Conservation (phyloP, 495 filamentous ascomycete genomes). For the Aspergillus cavernicola region DNA sequence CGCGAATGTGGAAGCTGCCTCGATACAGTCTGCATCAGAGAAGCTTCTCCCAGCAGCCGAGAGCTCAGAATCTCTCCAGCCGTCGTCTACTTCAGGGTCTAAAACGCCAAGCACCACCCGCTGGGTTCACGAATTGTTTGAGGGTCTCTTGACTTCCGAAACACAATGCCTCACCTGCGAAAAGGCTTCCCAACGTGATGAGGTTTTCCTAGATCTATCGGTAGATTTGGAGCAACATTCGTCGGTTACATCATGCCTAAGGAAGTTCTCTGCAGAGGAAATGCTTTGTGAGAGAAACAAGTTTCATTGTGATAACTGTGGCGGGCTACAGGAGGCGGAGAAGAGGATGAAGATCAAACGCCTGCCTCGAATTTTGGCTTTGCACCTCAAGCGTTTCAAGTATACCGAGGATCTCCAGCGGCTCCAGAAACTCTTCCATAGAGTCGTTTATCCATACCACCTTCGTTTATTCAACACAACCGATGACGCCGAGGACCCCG, state of each 20-base stretch:
- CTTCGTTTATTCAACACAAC: constrained; percentile 97
- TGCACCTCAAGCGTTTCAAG: constrained; percentile 96
- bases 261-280: constrained; percentile 95
- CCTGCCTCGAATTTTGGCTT: constrained; percentile 81
- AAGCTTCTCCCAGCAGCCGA: constrained; percentile 35
- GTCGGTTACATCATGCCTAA: constrained; percentile 90
- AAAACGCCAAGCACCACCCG: constrained; percentile 57
- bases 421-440: constrained; percentile 93
- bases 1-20: constrained; percentile 83
- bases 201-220: constrained; percentile 91
- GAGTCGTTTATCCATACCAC: constrained; percentile 95
- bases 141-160: constrained; percentile 90
- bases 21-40: constrained; percentile 42
- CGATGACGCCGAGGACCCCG: constrained; percentile 92
- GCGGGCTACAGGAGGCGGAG: constrained; percentile 94
- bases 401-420: constrained; percentile 93
- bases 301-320: constrained; percentile 97
- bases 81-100: constrained; percentile 42
- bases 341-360: constrained; percentile 99
- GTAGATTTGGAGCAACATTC: constrained; percentile 95
- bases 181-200: constrained; percentile 90
- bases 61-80: constrained; percentile 39
- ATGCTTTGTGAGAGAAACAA: constrained; percentile 99
- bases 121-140: constrained; percentile 98
- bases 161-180: constrained; percentile 96